Conservation (phyloP, 768 basidiomycete genomes). For the Mycena crocata region DNA sequence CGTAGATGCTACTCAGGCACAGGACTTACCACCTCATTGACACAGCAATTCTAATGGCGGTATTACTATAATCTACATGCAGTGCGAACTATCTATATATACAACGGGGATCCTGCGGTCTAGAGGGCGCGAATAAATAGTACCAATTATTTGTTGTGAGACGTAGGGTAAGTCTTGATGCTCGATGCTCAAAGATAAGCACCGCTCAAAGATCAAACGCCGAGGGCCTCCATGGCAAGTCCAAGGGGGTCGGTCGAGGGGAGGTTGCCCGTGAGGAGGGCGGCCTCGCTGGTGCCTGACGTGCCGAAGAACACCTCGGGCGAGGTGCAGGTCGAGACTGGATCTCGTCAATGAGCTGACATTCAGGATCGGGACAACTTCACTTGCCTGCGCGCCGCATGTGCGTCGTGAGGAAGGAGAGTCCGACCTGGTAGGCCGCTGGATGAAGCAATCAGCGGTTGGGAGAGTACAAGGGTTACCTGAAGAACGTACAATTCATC, state of each 20-base stretch:
- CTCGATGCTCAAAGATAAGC: too few relatives aligned
- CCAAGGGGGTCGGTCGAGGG: constrained; percentile 67
- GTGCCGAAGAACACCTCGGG: constrained; percentile 89
- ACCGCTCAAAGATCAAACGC: constrained; percentile 18
- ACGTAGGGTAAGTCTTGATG: constrained; percentile 5
- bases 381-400: constrained; percentile 99
- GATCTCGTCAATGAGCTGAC: too few relatives aligned
- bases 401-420: constrained; percentile 91
- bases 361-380: too few relatives aligned
- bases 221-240: constrained; percentile 70
- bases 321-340: constrained; percentile 92
- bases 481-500: constrained; percentile 93
- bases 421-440: constrained; percentile 97
- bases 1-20: too few relatives aligned
- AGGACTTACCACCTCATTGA: too few relatives aligned
- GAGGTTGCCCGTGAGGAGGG: constrained; percentile 49
- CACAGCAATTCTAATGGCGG: background rate
- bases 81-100: constrained; percentile 16
- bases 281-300: constrained; percentile 48
- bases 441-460: constrained; percentile 17
- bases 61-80: constrained; percentile 25
- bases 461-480: background rate
- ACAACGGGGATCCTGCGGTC: constrained; percentile 13
- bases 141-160: constrained; percentile 16
- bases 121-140: constrained; percentile 1